These are phyloP conservation scores for Cladosporium sp. DNA, from an alignment of 2,329 filamentous ascomycete genomes.

Conservation along the genomic window DNA sequence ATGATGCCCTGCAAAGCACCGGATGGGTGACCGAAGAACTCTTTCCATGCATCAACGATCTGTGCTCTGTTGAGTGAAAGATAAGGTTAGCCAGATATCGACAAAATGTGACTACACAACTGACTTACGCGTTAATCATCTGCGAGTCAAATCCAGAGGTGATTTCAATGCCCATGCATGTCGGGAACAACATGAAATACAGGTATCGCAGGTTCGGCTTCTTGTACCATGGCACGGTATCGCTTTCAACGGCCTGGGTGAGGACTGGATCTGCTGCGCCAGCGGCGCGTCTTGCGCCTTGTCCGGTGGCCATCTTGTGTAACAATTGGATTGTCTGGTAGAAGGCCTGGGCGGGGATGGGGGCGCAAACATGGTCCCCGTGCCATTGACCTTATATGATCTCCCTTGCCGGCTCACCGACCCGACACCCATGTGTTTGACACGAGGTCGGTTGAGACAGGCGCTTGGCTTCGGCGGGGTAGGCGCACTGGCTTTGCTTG, in stretches of 20 bases:
- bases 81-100: too few relatives aligned
- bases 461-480: constrained; percentile 9
- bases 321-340: too few relatives aligned
- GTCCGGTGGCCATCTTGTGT: constrained; percentile 4
- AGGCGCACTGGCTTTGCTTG: not conserved
- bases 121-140: constrained; percentile 27
- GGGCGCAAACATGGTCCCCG: not conserved
- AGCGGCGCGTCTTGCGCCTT: not conserved
- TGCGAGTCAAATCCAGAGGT: constrained; percentile 56
- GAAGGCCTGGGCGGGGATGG: too few relatives aligned
- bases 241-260: constrained; percentile 32
- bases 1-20: constrained; percentile 51
- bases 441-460: not conserved
- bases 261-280: constrained; percentile 19
- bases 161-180: constrained; percentile 59
- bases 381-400: constrained; percentile 1
- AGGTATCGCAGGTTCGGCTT: constrained; percentile 55
- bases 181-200: constrained; percentile 56
- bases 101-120: too few relatives aligned
- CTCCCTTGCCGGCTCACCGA: not conserved
- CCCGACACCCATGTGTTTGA: constrained; percentile 1
- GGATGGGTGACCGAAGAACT: constrained; percentile 40
- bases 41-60: constrained; percentile 13
- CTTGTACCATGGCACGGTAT: constrained; percentile 48
- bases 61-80: not conserved